These are phyloP conservation scores for Prinsepia uniflora DNA, from an alignment of 306 rosid genomes.

Conservation along the genomic window DNA sequence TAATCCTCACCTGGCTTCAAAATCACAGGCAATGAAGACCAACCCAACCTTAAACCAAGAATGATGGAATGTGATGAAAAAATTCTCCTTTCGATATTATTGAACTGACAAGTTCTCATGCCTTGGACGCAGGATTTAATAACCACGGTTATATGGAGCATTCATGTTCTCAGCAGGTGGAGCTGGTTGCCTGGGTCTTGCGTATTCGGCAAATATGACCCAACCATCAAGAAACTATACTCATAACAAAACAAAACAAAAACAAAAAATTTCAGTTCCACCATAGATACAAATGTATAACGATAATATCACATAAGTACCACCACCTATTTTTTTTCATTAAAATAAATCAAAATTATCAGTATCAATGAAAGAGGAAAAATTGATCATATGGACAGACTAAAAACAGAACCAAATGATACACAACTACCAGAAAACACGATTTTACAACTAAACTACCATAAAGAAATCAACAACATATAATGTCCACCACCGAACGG, in stretches of 20 bases:
- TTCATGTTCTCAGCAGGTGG: conserved; percentile 26
- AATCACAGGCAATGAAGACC: conserved; percentile 11
- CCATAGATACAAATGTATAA: not conserved
- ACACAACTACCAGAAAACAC: not conserved
- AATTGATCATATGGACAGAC: not conserved
- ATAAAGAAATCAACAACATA: not conserved
- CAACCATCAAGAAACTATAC: conserved; percentile 91
- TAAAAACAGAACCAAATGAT: not conserved
- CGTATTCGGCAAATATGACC: conserved; percentile 98
- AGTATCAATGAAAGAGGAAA: not conserved
- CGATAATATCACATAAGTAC: not conserved
- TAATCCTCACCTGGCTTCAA: not conserved
- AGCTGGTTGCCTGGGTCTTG: conserved; percentile 69
- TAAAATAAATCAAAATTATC: not conserved
- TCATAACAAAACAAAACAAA: conserved; percentile 13
- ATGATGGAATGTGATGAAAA: conserved; percentile 6
- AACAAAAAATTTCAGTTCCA: conserved; percentile 1
- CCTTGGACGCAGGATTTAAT: conserved; percentile 31
- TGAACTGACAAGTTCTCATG: conserved; percentile 23
- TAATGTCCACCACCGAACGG: not conserved
- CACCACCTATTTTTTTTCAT: too few relatives aligned
- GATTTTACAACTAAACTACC: not conserved
- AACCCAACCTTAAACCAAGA: conserved; percentile 3
- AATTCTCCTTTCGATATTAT: conserved; percentile 14
- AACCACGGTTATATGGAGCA: conserved; percentile 36